Evolutionary conservation across 805 yeast species (phyloP), one percentile per base, ranked within the genome.

Genomic region (Candida germanica): DNA sequence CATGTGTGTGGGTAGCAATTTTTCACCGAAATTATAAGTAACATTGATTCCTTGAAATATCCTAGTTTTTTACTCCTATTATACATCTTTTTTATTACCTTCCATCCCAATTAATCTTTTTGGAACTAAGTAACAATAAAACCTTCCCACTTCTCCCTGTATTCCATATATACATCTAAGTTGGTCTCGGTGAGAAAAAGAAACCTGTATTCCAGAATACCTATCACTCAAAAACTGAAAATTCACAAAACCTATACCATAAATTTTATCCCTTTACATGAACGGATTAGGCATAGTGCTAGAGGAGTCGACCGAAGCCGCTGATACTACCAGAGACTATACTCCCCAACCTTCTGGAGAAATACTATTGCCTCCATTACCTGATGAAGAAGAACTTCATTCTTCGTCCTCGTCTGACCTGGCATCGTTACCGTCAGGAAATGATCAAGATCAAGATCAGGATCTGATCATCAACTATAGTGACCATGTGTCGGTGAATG

Each of bases 261-360:
- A 4, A 5, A 14, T 22, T 13, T 21, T 21, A 14, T 19, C 15
- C 24, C 14, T 17, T 12, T 13, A 13, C 3, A 42, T 42, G 42
- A 42, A 43, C 38, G 66, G 65, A 4, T 49, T 61, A 42, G 66
- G 65, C 15, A 60, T 60, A 25, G 53, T 60, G 12, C 31, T 60
- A 12, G 67, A 61, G 40, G 64, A 59, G 12, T 16, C 35, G 4
- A n/a, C 33, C 21, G 15, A 4, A 10, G 21, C 12, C 3, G 23
- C 13, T 20, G 23, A 13, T 18, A 15, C 31, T 10, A 6, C 19
- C 15, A 26, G 24, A 31, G 22, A 33, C 12, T 20, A 28, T 15
- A 23, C 7, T 4, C 11, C 35, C 7, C 3, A 23, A n/a, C 33
- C 35, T 16, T 11, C 18, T 13, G 12, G 27, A 12, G 61, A 57